Base-by-base conservation (phyloP, 108 stramenopile species). In the Thalassiosira profunda region DNA sequence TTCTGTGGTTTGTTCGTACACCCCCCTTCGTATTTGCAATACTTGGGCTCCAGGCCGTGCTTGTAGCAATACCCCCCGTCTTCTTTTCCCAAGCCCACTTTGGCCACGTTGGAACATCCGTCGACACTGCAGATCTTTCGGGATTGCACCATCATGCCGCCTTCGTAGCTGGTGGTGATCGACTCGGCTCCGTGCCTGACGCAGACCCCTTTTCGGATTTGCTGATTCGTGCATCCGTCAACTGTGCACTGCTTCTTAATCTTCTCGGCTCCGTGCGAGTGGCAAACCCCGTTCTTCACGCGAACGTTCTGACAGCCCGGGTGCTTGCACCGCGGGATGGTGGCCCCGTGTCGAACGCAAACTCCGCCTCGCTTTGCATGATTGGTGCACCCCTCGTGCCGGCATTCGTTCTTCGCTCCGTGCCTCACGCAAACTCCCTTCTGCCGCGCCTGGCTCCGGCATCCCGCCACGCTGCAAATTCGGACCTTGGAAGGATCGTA, bases 351-450 rank as follows among this genome's bases (percentile, higher is more conserved):
- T 52, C 33, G 29, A 1, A 52, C 51, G 21, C 51, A 52, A n/a
- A 52, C 51, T 18, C 51, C 51, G 15, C 28, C 28, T 18, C 34
- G 33, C 51, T 52, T 52, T 28, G 51, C 51, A 31, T 52, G 51
- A 52, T 52, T 52, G 9, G 51, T 29, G 51, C 51, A 52, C 14
- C 57, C 57, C 12, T 41, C 42, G 11, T 23, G 4, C 25, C 25
- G 25, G 57, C 57, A 58, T 41, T 44, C 43, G 2, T 48, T 43
- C 35, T 45, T 58, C 12, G 57, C 57, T 20, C 57, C 57, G 15
- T 58, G 57, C 14, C 43, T 17, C 5, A 58, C 47, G 15, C 57
- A 58, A 3, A 58, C 57, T 5, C 57, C 57, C 43, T 58, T 24
- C 4, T 33, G 49, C 28, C 49, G 49, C 5, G 30, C 49, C 18